These are phyloP conservation scores for Colletotrichum cereale DNA, from an alignment of 2,329 filamentous ascomycete genomes.

Conservation along the genomic window DNA sequence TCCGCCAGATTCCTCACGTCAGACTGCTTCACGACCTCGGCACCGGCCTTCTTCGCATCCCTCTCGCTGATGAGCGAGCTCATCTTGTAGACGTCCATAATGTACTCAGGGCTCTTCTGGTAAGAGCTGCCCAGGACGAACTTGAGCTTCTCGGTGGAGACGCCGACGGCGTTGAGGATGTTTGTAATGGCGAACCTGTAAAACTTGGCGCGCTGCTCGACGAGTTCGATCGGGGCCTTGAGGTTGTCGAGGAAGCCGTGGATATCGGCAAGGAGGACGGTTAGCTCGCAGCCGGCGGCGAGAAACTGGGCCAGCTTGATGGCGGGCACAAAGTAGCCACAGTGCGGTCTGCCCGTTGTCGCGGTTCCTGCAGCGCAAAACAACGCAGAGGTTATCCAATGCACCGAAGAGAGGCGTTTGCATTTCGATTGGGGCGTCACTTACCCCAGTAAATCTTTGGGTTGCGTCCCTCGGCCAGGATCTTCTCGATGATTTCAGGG, in stretches of 20 bases:
- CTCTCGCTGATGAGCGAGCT: slow-evolving; percentile 78
- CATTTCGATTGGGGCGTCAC: slow-evolving; percentile 24
- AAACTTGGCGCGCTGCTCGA: slow-evolving; percentile 85
- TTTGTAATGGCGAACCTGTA: slow-evolving; percentile 83
- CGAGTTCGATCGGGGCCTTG: slow-evolving; percentile 90
- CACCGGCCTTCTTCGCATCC: slow-evolving; percentile 89
- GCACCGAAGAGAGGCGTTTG: slow-evolving; percentile 4
- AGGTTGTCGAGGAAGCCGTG: slow-evolving; percentile 85
- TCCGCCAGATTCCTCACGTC: slow-evolving; percentile 49
- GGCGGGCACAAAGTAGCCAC: slow-evolving; percentile 88
- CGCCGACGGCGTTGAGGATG: slow-evolving; percentile 81
- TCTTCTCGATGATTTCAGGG: slow-evolving; percentile 82
- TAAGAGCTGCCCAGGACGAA: slow-evolving; percentile 90
- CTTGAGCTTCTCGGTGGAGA: slow-evolving; percentile 81
- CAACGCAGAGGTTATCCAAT: slow-evolving; percentile 32
- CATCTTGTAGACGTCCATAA: slow-evolving; percentile 89
- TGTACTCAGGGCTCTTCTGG: slow-evolving; percentile 78
- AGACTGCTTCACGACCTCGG: slow-evolving; percentile 94
- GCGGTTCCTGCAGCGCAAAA: slow-evolving; percentile 69
- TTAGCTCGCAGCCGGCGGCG: slow-evolving; percentile 84
- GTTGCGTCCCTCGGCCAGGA: slow-evolving; percentile 77
- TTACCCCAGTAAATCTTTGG: slow-evolving; percentile 87
- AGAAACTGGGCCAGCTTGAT: slow-evolving; percentile 93
- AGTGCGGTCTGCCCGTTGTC: slow-evolving; percentile 89
- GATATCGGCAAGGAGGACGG: slow-evolving; percentile 80